phyloP scores from a whole-genome alignment of 306 rosid genomes.

The Styphnolobium japonicum region DNA sequence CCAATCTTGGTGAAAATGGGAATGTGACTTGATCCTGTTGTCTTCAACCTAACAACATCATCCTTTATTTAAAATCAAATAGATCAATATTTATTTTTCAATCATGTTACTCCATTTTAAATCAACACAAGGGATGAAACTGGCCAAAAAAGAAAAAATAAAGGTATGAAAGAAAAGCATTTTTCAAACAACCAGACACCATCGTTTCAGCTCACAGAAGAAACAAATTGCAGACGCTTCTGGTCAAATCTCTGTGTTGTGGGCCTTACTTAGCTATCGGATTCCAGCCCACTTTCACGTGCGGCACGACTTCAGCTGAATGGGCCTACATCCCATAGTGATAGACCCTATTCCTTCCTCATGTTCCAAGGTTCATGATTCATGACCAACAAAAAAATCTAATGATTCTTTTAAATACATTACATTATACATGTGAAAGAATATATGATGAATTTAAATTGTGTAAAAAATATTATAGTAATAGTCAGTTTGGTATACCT shows the following conservation, averaged over 20 bases:
- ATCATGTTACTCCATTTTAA: background rate
- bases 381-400: too few species aligned
- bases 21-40: constrained; percentile 29
- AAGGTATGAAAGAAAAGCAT: background rate
- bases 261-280: constrained; percentile 36
- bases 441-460: too few species aligned
- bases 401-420: too few species aligned
- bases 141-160: too few species aligned
- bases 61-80: background rate
- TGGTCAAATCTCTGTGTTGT: constrained; percentile 41
- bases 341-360: background rate
- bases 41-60: constrained; percentile 49
- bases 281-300: constrained; percentile 49
- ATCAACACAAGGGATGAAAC: too few species aligned
- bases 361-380: background rate
- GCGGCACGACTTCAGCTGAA: constrained; percentile 35
- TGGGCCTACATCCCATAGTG: constrained; percentile 32
- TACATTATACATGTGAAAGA: too few species aligned
- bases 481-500: too few species aligned
- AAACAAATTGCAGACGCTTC: constrained; percentile 12
- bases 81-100: background rate
- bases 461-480: too few species aligned
- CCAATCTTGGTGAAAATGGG: background rate
- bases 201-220: background rate
- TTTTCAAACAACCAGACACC: background rate